A percentile compares a stretch with the other conserved stretches of the same genome.
Evolutionary conservation across 2,329 filamentous ascomycete species (phyloP).

Genomic region (Cladosporium sp.): DNA sequence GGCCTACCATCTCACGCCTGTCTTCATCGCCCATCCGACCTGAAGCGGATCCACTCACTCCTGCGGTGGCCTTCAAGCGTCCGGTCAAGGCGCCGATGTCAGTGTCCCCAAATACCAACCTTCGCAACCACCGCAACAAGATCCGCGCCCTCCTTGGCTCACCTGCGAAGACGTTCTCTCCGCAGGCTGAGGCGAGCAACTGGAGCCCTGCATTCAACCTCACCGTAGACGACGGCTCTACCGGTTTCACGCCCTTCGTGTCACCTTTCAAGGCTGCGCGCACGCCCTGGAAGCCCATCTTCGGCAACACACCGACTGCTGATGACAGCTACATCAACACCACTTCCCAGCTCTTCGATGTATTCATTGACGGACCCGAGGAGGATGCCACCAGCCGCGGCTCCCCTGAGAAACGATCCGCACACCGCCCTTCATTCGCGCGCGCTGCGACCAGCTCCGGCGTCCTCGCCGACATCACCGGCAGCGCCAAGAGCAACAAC

Average conservation of each 20-base stretch:
- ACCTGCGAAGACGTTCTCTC: constrained; percentile 54
- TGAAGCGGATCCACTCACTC: constrained; percentile 61
- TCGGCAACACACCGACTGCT: constrained; percentile 19
- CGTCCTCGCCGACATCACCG: constrained; percentile 56
- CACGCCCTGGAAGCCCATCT: constrained; percentile 29
- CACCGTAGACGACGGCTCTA: constrained; percentile 53
- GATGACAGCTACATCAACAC: constrained; percentile 21
- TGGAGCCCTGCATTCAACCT: constrained; percentile 65
- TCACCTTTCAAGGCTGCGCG: constrained; percentile 26
- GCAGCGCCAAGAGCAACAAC: constrained; percentile 47
- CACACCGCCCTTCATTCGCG: constrained; percentile 55
- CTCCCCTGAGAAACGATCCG: constrained; percentile 61
- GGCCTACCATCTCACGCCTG: constrained; percentile 35
- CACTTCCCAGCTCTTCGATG: constrained; percentile 49
- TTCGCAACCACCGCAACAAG: constrained; percentile 78
- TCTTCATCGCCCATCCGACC: constrained; percentile 34
- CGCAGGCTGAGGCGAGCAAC: constrained; percentile 47
- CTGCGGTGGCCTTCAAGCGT: constrained; percentile 72
- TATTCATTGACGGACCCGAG: constrained; percentile 44
- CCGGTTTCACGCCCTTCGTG: constrained; percentile 40
- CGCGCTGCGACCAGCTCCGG: constrained; percentile 57
- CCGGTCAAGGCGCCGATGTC: constrained; percentile 62
- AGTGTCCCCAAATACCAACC: constrained; percentile 85
- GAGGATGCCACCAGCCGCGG: constrained; percentile 46
- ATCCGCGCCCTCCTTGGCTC: constrained; percentile 78